Percentiles rank a stretch among this genome's conserved stretches.
These are phyloP conservation scores for Aspergillus melleus DNA, from an alignment of 2,329 filamentous ascomycete species.

Conservation along the genomic window DNA sequence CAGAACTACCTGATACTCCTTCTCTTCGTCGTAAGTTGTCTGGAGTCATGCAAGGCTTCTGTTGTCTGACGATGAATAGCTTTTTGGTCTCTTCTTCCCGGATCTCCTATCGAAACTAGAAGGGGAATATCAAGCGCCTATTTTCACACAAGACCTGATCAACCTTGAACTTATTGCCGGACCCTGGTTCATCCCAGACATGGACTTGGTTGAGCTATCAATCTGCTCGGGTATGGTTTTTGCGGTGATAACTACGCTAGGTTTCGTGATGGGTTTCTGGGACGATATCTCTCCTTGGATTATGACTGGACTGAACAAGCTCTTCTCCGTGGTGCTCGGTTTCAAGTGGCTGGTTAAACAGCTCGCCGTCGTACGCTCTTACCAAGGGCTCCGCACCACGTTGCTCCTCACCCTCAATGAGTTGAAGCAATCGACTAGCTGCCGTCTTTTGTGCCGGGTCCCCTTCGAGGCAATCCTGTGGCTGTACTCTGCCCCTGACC, in stretches of 20 bases:
- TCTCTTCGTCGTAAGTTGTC: too few species aligned
- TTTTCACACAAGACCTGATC: too few species aligned
- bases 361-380: constrained; percentile 6
- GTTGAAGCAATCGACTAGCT: neutral
- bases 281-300: neutral
- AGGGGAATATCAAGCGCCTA: too few species aligned
- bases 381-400: neutral
- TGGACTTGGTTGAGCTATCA: neutral
- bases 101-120: too few species aligned
- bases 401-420: neutral
- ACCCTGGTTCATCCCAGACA: too few species aligned
- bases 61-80: too few species aligned
- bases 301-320: too few species aligned
- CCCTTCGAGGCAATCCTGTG: constrained; percentile 2
- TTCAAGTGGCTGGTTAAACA: constrained; percentile 4
- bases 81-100: too few species aligned
- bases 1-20: too few species aligned
- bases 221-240: constrained; percentile 7
- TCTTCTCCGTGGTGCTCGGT: neutral
- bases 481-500: constrained; percentile 12
- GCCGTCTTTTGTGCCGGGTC: neutral
- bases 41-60: too few species aligned
- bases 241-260: constrained; percentile 5
- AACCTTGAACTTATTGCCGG: too few species aligned
- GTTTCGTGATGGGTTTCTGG: constrained; percentile 5